Percentiles rank a stretch among this genome's conserved stretches.
These are phyloP conservation scores for Cyclanthera cordifolia DNA, from an alignment of 306 rosid genomes.

Conservation along the genomic window DNA sequence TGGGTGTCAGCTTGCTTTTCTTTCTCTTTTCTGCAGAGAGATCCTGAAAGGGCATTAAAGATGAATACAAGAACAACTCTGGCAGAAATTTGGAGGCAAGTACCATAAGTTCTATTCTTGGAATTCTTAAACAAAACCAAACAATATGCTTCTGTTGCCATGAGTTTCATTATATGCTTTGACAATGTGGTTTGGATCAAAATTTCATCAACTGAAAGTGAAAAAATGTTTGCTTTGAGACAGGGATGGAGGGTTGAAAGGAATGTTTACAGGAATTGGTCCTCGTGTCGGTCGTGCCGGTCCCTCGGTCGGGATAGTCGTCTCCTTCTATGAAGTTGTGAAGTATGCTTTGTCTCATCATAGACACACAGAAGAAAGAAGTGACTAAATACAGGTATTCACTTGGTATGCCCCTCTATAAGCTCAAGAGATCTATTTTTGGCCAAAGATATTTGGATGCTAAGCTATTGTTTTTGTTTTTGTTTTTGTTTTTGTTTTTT, in stretches of 20 bases:
- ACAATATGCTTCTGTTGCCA: not conserved
- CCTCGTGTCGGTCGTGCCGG: no score
- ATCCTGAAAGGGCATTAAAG: conserved; percentile 45
- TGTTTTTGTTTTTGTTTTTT: no score
- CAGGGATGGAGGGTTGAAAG: conserved; percentile 84
- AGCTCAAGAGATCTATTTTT: not conserved
- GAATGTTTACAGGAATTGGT: conserved; percentile 74
- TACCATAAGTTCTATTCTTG: not conserved
- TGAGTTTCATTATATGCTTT: not conserved
- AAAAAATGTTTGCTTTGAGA: conserved; percentile 13
- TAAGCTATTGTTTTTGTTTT: no score
- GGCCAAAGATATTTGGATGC: no score
- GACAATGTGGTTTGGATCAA: not conserved
- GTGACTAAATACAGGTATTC: not conserved
- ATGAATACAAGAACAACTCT: conserved; percentile 84
- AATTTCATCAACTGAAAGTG: not conserved
- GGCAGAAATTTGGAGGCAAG: conserved; percentile 71
- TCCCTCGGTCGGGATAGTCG: conserved; percentile 85
- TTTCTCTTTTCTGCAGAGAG: conserved; percentile 35
- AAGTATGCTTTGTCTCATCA: conserved; percentile 19
- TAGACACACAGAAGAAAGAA: conserved; percentile 19
- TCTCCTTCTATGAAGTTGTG: conserved; percentile 79
- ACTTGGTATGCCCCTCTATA: not conserved
- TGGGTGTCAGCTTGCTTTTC: not conserved
- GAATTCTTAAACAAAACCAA: not conserved